Conservation (phyloP, 768 basidiomycete species). For the Rhizopogon vesiculosus region DNA sequence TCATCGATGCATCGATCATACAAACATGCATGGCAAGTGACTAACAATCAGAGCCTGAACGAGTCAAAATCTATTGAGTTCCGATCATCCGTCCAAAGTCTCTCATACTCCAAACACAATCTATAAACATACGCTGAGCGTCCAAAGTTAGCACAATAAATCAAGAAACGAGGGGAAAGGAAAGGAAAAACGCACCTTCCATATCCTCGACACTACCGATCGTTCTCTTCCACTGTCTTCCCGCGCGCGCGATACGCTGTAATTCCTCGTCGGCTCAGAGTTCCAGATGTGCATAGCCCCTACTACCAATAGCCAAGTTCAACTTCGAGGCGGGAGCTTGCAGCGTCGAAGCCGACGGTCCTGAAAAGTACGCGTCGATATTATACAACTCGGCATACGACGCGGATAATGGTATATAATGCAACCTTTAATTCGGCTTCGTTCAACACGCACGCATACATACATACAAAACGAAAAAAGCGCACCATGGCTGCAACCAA, state of each 20-base stretch:
- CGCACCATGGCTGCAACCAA: slow-evolving; percentile 88
- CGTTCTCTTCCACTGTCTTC: slow-evolving; percentile 86
- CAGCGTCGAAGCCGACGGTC: slow-evolving; percentile 61
- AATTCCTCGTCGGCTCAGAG: slow-evolving; percentile 58
- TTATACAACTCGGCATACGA: slow-evolving; percentile 92
- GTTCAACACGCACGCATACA: not conserved
- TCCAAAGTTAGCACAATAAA: not conserved
- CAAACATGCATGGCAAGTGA: no score
- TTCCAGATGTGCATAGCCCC: slow-evolving; percentile 30
- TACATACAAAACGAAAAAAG: not conserved
- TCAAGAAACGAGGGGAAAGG: no score
- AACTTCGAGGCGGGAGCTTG: slow-evolving; percentile 23
- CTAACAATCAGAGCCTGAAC: no score
- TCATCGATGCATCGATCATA: no score
- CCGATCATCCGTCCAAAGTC: slow-evolving; percentile 45
- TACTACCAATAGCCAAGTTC: slow-evolving; percentile 39
- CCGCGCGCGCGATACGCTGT: slow-evolving; percentile 81
- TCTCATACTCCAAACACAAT: slow-evolving; percentile 83
- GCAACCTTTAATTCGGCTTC: slow-evolving; percentile 54
- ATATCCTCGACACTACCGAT: slow-evolving; percentile 83
- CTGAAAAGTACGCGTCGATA: slow-evolving; percentile 89
- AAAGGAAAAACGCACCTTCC: slow-evolving; percentile 61
- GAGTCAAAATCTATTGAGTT: no score
- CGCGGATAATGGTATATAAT: slow-evolving; percentile 89
- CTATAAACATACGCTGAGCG: slow-evolving; percentile 76